Evolutionary conservation across 495 filamentous ascomycete species (phyloP), one percentile per base, ranked within the genome.

Genomic region (Daldinia caldariorum): DNA sequence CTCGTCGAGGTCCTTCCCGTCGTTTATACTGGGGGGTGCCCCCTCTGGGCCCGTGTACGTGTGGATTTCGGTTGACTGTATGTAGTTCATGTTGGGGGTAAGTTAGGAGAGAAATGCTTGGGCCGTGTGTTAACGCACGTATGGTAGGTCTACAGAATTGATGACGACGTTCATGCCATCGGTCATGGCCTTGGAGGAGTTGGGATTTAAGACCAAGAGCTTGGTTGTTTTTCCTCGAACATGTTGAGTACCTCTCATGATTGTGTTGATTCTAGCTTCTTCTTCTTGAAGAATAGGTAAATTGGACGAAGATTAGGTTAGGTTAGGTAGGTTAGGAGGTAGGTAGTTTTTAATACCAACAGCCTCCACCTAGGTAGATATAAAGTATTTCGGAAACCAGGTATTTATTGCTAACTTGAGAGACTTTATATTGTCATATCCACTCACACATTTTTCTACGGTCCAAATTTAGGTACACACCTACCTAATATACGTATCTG

Each of bases 181-280:
- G 0, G 94, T 97, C 94, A 98, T 97, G 53, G 87, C 83, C 41
- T 79, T 72, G 2, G 90, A 94, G 26, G 92, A 94, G 79, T 98
- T 98, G 35, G 94, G 94, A 74, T 98, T 97, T 78, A 97, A 88
- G 69, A 97, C 85, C 70, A 97, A 81, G 72, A 97, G 92, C 49
- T 77, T 81, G 58, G 62, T 72, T 64, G 67, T 72, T 49, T 58
- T 73, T 32, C 78, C 76, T 32, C 75, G 54, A 29, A 78, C 68
- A n/a, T 70, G 59, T 20, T 59, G 59, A 26, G 73, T 76, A 6
- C 71, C 35, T 26, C 26, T 26, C 80, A 82, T 81, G 12, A 5
- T 60, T 35, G 49, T 35, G 49, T 16, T 57, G 32, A 32, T 53
- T 32, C 8, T 16, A 20, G n/a, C n/a, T 29, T 53, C 26, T 26